Evolutionary conservation across 768 basidiomycete genomes (phyloP), one percentile per base, ranked within the genome.

Genomic region (Mycena rebaudengoi): DNA sequence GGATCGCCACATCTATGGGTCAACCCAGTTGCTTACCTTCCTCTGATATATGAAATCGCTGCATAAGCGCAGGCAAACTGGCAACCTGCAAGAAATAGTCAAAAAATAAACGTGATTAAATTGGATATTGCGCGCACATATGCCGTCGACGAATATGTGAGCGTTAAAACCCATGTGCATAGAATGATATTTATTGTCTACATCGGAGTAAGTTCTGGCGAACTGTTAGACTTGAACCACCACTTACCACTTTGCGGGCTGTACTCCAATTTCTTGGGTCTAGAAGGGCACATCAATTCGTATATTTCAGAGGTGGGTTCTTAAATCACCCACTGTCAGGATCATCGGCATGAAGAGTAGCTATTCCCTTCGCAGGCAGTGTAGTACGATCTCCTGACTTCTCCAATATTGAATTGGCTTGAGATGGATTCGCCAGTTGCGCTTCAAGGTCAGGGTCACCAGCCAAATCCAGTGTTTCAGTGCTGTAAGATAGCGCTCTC

Each of bases 91-190:
- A 25, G 10, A 14, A 39, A 39, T 6, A 25, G 28, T 58, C 32
- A 48, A 37, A 20, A 30, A 20, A 13, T 13, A 14, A 12, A 18
- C 14, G n/a, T 7, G 43, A 10, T 33, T 7, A 4, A 26, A 45
- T 18, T 11, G 25, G 11, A 35, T 2, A 20, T 39, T 14, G 61
- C 62, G n/a, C n/a, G 25, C 7, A 67, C 66, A 48, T 67, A 67
- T 12, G 62, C 57, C 1, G 66, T 67, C 12, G 58, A 60, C 2
- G 62, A 43, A 41, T 67, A 67, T 1, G 66, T 67, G 28, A 67
- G 32, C 2, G 53, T 67, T 18, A 67, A 41, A 16, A 67, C 66
- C 57, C 62, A 67, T 21, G 39, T 7, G n/a, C 66, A 64, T n/a
- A 67, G 39, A 4, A 67, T 20, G 18, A 29, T 29, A 21, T 55